These are phyloP conservation scores for Zygoascus biomembranicola DNA, from an alignment of 805 yeast genomes.

Conservation along the genomic window DNA sequence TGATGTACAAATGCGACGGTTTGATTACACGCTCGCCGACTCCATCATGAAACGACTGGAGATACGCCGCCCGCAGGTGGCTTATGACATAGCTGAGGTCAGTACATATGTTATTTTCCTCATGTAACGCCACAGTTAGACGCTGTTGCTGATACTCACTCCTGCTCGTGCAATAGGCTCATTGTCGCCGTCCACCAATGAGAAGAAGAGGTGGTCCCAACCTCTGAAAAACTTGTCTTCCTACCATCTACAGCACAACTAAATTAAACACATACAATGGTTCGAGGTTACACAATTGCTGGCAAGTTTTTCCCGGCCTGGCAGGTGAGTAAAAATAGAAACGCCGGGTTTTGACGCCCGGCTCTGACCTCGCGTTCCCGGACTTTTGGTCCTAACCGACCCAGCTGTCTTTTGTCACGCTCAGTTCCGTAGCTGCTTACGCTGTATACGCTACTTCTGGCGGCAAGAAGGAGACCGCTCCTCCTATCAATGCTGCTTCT, in stretches of 20 bases:
- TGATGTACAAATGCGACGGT: conserved; percentile 20
- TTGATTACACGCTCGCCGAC: conserved; percentile 21
- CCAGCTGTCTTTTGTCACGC: conserved; percentile 73
- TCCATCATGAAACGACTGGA: conserved; percentile 21
- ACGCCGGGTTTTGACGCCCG: no score
- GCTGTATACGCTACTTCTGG: conserved; percentile 69
- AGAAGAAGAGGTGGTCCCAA: conserved; percentile 5
- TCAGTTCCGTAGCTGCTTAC: conserved; percentile 56
- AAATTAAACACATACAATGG: conserved; percentile 46
- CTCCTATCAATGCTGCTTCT: conserved; percentile 65
- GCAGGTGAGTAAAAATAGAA: conserved; percentile 39
- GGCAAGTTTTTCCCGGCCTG: conserved; percentile 83
- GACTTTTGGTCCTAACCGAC: background rate
- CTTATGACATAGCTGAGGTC: conserved; percentile 21
- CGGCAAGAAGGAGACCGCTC: conserved; percentile 44
- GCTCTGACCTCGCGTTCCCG: no score
- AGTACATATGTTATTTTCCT: no score
- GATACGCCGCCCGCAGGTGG: conserved; percentile 25
- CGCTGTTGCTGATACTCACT: conserved; percentile 11
- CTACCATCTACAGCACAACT: background rate
- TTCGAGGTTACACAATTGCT: conserved; percentile 62
- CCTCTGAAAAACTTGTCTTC: background rate
- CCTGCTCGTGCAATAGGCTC: conserved; percentile 25
- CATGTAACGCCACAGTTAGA: background rate
- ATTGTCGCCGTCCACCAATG: conserved; percentile 11